Evolutionary conservation across 1,284 basidiomycete species (phyloP).

Genomic region (Mycosarcoma maydis): DNA sequence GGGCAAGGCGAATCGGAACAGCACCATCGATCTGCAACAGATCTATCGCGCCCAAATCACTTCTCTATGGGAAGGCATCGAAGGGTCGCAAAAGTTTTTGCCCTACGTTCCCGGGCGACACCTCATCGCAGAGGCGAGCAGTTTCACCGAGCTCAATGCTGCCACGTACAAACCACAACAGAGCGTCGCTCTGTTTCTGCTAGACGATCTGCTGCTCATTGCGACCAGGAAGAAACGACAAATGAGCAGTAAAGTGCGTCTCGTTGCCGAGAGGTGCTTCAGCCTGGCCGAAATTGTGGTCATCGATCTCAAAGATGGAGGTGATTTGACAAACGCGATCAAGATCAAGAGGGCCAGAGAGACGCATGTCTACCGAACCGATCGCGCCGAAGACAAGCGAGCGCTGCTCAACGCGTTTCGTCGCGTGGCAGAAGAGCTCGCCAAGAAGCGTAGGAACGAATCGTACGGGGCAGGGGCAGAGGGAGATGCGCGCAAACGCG

Average conservation of each 20-base stretch:
- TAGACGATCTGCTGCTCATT: slow-evolving; percentile 90
- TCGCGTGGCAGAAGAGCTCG: slow-evolving; percentile 88
- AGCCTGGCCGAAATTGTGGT: slow-evolving; percentile 89
- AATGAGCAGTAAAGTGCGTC: slow-evolving; percentile 70
- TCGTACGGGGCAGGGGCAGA: slow-evolving; percentile 66
- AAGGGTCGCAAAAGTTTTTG: slow-evolving; percentile 95
- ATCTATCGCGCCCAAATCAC: slow-evolving; percentile 95
- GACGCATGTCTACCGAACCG: slow-evolving; percentile 89
- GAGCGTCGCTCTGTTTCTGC: slow-evolving; percentile 84
- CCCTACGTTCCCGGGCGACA: slow-evolving; percentile 89
- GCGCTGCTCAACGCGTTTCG: slow-evolving; percentile 84
- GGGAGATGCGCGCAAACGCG: slow-evolving; percentile 39
- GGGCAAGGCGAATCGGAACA: slow-evolving; percentile 33
- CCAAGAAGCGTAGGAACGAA: slow-evolving; percentile 88
- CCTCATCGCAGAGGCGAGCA: slow-evolving; percentile 85
- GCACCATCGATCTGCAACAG: slow-evolving; percentile 78
- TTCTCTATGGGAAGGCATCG: slow-evolving; percentile 86
- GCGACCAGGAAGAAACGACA: slow-evolving; percentile 72
- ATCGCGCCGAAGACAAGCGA: slow-evolving; percentile 84
- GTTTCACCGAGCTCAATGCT: slow-evolving; percentile 84
- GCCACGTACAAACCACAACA: slow-evolving; percentile 94
- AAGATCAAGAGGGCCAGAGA: slow-evolving; percentile 94
- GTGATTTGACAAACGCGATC: slow-evolving; percentile 92
- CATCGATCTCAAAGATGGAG: slow-evolving; percentile 91
- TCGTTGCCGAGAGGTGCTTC: slow-evolving; percentile 94